Evolutionary conservation across 495 filamentous ascomycete genomes (phyloP).

Genomic region (Aspergillus nanangensis): DNA sequence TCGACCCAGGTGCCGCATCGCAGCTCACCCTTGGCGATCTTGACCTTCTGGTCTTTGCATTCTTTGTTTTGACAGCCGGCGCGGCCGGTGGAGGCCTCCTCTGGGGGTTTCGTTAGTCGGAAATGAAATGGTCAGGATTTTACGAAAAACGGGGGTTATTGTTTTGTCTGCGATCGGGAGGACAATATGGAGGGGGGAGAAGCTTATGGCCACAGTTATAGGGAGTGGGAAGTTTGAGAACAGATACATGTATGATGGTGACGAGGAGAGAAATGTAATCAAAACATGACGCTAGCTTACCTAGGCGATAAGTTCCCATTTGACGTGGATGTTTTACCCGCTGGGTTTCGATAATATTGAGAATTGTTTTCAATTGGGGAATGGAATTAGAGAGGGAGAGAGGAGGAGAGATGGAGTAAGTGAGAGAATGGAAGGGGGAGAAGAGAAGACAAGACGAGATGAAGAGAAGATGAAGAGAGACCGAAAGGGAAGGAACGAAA

Average conservation of each 20-base stretch:
- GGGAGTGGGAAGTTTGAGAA: no score
- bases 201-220: no score
- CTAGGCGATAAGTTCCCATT: no score
- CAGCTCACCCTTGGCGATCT: slow-evolving; percentile 74
- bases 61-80: slow-evolving; percentile 64
- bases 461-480: background rate
- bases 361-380: no score
- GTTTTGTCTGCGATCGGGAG: no score
- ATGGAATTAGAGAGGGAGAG: background rate
- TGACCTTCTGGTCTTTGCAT: slow-evolving; percentile 59
- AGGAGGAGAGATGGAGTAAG: background rate
- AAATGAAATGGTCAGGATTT: background rate
- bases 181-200: background rate
- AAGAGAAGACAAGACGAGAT: background rate
- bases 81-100: slow-evolving; percentile 54
- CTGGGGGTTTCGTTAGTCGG: slow-evolving; percentile 39
- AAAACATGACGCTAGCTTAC: no score
- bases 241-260: no score
- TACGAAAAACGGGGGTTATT: slow-evolving; percentile 1
- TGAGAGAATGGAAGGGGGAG: background rate
- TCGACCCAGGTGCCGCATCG: slow-evolving; percentile 66
- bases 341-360: no score
- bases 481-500: background rate
- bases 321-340: no score
- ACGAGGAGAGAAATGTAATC: no score